Evolutionary conservation across 2,329 filamentous ascomycete genomes (phyloP).

Genomic region (Nothomitra cinnamomea): DNA sequence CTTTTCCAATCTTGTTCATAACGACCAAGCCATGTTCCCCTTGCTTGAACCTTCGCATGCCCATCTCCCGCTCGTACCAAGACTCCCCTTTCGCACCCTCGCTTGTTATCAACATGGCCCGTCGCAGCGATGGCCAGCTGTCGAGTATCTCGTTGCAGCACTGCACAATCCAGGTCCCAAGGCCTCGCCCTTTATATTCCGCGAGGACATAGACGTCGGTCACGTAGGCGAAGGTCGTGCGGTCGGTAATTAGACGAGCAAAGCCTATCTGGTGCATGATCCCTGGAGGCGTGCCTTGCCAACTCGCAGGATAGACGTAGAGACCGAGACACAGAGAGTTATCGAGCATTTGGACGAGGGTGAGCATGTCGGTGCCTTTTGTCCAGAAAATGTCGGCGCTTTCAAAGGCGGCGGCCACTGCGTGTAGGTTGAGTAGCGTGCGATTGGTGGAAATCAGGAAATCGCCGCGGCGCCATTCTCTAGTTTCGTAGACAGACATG

Average conservation of each 20-base stretch:
- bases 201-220: slow-evolving; percentile 51
- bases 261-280: slow-evolving; percentile 34
- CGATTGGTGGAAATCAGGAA: slow-evolving; percentile 47
- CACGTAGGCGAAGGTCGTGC: slow-evolving; percentile 49
- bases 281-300: neutral
- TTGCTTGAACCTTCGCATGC: slow-evolving; percentile 10
- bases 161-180: slow-evolving; percentile 47
- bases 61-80: slow-evolving; percentile 30
- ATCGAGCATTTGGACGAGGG: slow-evolving; percentile 34
- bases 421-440: slow-evolving; percentile 33
- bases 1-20: too few relatives aligned
- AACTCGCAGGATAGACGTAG: slow-evolving; percentile 22
- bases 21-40: too few relatives aligned
- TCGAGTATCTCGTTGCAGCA: slow-evolving; percentile 40
- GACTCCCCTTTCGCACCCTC: slow-evolving; percentile 21
- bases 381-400: slow-evolving; percentile 47
- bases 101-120: slow-evolving; percentile 37
- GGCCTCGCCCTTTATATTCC: slow-evolving; percentile 40
- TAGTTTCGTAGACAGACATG: neutral
- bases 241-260: slow-evolving; percentile 50
- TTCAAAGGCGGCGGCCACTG: slow-evolving; percentile 37
- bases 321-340: slow-evolving; percentile 44
- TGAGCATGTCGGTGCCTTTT: slow-evolving; percentile 29
- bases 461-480: slow-evolving; percentile 32
- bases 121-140: slow-evolving; percentile 41